Evolutionary conservation across 306 rosid genomes (phyloP).

Genomic region (Casuarina equisetifolia): DNA sequence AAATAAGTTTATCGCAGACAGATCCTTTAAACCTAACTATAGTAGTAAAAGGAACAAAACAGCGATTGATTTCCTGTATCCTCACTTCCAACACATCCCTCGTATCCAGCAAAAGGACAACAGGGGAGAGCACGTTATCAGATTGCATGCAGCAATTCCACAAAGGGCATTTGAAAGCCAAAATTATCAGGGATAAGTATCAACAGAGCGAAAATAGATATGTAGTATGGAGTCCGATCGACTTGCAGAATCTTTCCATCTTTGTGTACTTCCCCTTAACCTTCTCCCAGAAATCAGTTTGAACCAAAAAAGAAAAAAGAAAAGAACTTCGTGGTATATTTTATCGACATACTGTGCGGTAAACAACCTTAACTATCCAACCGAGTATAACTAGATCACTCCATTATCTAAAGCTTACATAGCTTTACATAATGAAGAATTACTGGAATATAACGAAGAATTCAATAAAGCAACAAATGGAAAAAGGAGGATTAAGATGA

Average conservation of each 20-base stretch:
- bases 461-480: slow-evolving; percentile 29
- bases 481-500: slow-evolving; percentile 22
- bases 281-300: too few species aligned
- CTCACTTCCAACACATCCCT: background rate
- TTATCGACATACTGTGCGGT: background rate
- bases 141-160: background rate
- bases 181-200: background rate
- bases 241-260: background rate
- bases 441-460: slow-evolving; percentile 18
- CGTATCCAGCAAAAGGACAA: background rate
- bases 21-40: background rate
- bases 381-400: background rate
- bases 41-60: background rate
- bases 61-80: background rate
- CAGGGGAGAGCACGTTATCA: background rate
- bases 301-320: too few species aligned
- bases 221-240: background rate
- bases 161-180: background rate
- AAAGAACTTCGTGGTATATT: too few species aligned
- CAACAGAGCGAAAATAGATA: background rate
- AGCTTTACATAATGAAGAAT: background rate
- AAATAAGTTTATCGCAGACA: background rate
- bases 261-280: background rate
- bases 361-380: slow-evolving; percentile 5
- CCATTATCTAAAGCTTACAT: background rate